These are phyloP conservation scores for Plantago major DNA, from an alignment of 257 asterid genomes.

Conservation along the genomic window DNA sequence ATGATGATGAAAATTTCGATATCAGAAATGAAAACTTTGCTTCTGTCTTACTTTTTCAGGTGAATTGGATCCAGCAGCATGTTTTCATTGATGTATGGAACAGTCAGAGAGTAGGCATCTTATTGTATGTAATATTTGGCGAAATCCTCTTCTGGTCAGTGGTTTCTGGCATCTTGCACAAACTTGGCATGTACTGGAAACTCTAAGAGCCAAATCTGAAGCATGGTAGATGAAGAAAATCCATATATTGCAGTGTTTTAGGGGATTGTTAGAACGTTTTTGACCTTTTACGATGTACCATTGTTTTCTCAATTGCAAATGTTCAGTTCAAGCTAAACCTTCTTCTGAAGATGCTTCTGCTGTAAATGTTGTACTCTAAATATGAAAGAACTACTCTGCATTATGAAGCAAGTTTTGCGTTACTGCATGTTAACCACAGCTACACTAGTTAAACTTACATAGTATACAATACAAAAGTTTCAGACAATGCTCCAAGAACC, in stretches of 20 bases:
- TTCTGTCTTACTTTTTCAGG: conserved; percentile 36
- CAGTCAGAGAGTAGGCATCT: conserved; percentile 63
- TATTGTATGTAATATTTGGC: conserved; percentile 72
- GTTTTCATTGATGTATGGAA: conserved; percentile 75
- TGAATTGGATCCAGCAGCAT: conserved; percentile 71
- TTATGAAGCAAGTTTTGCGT: too few relatives aligned
- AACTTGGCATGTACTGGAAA: conserved; percentile 68
- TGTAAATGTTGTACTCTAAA: background rate
- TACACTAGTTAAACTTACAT: too few relatives aligned
- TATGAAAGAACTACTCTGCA: background rate
- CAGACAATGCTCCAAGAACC: too few relatives aligned
- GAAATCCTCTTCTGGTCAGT: conserved; percentile 83
- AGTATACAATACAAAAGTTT: too few relatives aligned
- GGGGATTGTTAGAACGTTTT: background rate
- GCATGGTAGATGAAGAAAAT: background rate
- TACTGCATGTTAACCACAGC: too few relatives aligned
- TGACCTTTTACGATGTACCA: background rate
- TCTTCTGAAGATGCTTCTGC: background rate
- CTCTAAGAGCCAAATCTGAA: conserved; percentile 27
- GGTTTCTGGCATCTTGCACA: conserved; percentile 69
- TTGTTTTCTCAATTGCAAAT: background rate
- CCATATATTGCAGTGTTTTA: background rate
- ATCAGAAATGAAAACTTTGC: background rate
- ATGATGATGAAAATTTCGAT: background rate
- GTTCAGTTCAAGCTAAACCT: background rate